A percentile compares a stretch with the other conserved stretches of the same genome.
Conservation (phyloP, 2,329 filamentous ascomycete genomes). For the Coniochaeta hoffmannii region DNA sequence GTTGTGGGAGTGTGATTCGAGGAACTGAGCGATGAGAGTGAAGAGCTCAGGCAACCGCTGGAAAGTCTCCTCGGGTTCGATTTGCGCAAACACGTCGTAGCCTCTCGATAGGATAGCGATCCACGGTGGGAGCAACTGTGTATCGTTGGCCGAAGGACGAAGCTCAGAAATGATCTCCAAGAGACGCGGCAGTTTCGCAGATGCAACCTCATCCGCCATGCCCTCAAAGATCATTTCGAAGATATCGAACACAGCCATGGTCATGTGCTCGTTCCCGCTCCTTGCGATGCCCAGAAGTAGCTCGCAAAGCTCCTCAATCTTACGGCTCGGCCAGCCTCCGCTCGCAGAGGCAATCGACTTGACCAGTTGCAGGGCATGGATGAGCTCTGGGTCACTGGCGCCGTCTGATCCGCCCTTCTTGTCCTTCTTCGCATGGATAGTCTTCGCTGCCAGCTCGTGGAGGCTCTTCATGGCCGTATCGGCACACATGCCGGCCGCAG, state of each 20-base stretch:
- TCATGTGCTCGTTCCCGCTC: constrained; percentile 90
- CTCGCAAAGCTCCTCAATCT: constrained; percentile 88
- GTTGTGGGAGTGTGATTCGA: constrained; percentile 83
- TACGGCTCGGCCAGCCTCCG: constrained; percentile 92
- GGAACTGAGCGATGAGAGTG: constrained; percentile 68
- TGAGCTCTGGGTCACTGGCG: constrained; percentile 71
- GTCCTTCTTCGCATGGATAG: constrained; percentile 58
- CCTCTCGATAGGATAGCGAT: constrained; percentile 90
- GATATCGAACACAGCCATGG: constrained; percentile 92
- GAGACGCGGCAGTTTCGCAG: constrained; percentile 79
- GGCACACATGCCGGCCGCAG: constrained; percentile 92
- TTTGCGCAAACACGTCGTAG: constrained; percentile 86
- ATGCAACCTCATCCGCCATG: constrained; percentile 82
- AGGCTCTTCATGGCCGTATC: constrained; percentile 80
- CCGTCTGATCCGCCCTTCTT: constrained; percentile 52
- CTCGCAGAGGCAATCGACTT: constrained; percentile 83
- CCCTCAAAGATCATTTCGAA: constrained; percentile 95
- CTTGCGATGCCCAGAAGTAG: constrained; percentile 80
- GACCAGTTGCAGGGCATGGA: constrained; percentile 86
- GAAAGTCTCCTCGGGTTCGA: constrained; percentile 86
- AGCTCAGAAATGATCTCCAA: constrained; percentile 89
- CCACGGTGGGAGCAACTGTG: constrained; percentile 91
- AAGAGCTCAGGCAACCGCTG: constrained; percentile 83
- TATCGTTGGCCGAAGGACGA: constrained; percentile 86
- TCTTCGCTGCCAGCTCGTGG: constrained; percentile 61